These are phyloP conservation scores for Blastocystis sp. DNA, from an alignment of 352 stramenopile species.

Conservation along the genomic window DNA sequence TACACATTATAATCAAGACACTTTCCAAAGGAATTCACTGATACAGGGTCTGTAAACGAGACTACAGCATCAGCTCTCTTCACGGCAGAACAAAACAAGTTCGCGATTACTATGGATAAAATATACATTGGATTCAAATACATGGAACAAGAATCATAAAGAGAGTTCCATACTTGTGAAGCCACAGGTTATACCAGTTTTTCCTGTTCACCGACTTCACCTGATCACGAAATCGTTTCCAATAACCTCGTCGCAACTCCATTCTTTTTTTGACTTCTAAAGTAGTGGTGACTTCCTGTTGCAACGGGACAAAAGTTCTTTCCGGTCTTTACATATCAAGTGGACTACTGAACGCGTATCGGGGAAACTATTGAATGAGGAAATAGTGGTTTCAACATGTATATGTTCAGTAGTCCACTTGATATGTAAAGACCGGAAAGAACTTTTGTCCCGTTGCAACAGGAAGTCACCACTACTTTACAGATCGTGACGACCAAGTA, in stretches of 20 bases:
- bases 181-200: neutral
- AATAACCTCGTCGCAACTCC: neutral
- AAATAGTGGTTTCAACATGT: no score
- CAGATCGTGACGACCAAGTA: no score
- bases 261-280: neutral
- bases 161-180: neutral
- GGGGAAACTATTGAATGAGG: no score
- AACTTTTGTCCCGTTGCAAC: no score
- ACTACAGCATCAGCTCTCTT: no score
- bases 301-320: no score
- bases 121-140: neutral
- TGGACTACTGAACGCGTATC: no score
- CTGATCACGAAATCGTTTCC: neutral
- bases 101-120: neutral
- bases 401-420: no score
- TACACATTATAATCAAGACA: neutral
- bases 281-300: no score
- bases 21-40: neutral
- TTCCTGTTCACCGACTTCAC: neutral
- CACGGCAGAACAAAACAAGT: neutral
- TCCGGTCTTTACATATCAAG: no score
- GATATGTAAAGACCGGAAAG: no score
- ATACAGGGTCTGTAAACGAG: neutral
- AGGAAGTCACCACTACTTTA: no score
- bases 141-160: constrained; percentile 5